phyloP scores from a whole-genome alignment of 2,329 filamentous ascomycete species.

The Penicillium verrucosum region DNA sequence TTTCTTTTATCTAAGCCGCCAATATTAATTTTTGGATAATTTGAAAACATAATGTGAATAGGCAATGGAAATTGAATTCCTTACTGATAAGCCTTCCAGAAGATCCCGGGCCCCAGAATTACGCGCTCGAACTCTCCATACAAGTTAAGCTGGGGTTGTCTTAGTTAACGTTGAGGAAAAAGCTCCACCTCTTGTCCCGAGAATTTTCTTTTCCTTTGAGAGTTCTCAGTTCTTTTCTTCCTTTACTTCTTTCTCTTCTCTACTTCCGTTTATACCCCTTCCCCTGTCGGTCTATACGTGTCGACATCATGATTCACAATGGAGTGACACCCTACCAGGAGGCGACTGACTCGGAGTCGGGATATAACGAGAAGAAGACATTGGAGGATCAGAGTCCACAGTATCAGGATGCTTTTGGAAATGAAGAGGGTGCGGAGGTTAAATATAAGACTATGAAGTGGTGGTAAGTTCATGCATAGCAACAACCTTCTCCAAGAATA shows the following conservation, averaged over 20 bases:
- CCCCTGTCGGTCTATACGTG: neutral
- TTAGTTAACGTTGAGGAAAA: slow-evolving; percentile 15
- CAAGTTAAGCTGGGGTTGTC: slow-evolving; percentile 11
- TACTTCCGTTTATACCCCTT: neutral
- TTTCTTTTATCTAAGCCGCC: neutral
- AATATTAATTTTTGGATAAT: neutral
- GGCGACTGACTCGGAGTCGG: slow-evolving; percentile 17
- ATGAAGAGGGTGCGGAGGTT: slow-evolving; percentile 20
- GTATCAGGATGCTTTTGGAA: slow-evolving; percentile 19
- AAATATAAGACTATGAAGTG: slow-evolving; percentile 26
- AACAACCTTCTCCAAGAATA: neutral
- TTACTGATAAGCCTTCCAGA: slow-evolving; percentile 11
- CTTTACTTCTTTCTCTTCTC: neutral
- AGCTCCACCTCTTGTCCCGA: slow-evolving; percentile 16
- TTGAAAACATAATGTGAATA: slow-evolving; percentile 12
- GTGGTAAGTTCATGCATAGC: slow-evolving; percentile 16
- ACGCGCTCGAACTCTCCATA: slow-evolving; percentile 10
- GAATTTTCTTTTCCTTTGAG: slow-evolving; percentile 9
- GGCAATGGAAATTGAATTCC: slow-evolving; percentile 9
- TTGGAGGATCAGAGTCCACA: slow-evolving; percentile 7
- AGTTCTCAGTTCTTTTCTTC: neutral
- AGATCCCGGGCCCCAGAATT: slow-evolving; percentile 19
- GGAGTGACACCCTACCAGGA: slow-evolving; percentile 13
- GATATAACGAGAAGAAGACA: slow-evolving; percentile 17
- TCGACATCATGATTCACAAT: slow-evolving; percentile 16